Evolutionary conservation across 805 yeast genomes (phyloP).

Genomic region (Kuraishia molischiana): DNA sequence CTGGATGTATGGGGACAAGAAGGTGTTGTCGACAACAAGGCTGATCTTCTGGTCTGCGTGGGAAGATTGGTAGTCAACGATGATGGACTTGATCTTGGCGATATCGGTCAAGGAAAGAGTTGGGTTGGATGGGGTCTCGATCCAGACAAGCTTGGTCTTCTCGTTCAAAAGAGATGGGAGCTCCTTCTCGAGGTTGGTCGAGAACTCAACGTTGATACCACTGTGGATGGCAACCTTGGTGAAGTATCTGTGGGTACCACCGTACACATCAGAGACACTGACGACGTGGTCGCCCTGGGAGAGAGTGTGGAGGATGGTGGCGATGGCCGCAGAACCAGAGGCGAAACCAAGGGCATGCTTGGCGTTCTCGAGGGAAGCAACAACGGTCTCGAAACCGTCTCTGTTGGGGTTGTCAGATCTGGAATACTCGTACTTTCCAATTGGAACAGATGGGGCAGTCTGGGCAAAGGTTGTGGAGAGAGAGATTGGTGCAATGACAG

Average conservation of each 20-base stretch:
- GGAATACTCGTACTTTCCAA: slow-evolving; percentile 76
- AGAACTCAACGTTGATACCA: slow-evolving; percentile 62
- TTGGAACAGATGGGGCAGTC: slow-evolving; percentile 63
- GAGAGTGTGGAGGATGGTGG: slow-evolving; percentile 63
- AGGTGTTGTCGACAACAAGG: slow-evolving; percentile 82
- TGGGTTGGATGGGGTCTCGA: slow-evolving; percentile 86
- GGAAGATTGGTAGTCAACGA: slow-evolving; percentile 25
- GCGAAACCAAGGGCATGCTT: slow-evolving; percentile 68
- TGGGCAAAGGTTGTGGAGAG: slow-evolving; percentile 83
- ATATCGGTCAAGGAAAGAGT: slow-evolving; percentile 76
- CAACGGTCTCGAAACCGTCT: slow-evolving; percentile 66
- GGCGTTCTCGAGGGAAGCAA: slow-evolving; percentile 73
- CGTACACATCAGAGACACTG: slow-evolving; percentile 80
- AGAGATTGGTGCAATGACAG: slow-evolving; percentile 79
- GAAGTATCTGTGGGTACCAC: slow-evolving; percentile 88
- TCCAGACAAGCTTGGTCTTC: slow-evolving; percentile 73
- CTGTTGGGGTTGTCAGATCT: slow-evolving; percentile 85
- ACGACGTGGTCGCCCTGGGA: slow-evolving; percentile 66
- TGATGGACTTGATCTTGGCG: slow-evolving; percentile 43
- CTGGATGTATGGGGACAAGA: slow-evolving; percentile 78
- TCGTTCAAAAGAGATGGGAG: slow-evolving; percentile 43
- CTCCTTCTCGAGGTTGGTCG: slow-evolving; percentile 53
- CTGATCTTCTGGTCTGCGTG: slow-evolving; percentile 40
- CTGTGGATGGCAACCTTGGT: slow-evolving; percentile 77
- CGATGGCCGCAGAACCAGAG: slow-evolving; percentile 84